Conservation (phyloP, 352 stramenopile genomes). For the Pythium chondricola region DNA sequence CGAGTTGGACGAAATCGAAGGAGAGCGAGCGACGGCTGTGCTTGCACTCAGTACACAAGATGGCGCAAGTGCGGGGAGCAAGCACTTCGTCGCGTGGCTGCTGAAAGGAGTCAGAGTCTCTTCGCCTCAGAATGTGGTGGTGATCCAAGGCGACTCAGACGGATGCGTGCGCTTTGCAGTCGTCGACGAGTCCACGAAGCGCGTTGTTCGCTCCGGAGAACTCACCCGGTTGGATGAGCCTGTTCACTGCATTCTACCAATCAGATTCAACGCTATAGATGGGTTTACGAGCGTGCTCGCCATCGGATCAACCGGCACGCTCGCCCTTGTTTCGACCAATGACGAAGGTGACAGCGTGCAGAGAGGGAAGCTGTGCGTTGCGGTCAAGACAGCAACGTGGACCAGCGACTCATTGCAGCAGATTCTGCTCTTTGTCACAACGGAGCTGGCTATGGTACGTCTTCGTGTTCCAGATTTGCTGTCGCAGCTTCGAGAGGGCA, state of each 20-base stretch:
- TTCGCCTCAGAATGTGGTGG: conserved; percentile 14
- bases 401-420: too few species aligned
- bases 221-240: conserved; percentile 10
- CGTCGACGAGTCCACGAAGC: neutral
- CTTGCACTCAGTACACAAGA: conserved; percentile 3
- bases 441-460: too few species aligned
- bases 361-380: neutral
- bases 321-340: neutral
- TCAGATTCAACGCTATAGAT: neutral
- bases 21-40: conserved; percentile 50
- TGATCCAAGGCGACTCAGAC: conserved; percentile 62
- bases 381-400: too few species aligned
- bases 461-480: too few species aligned
- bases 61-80: conserved; percentile 9
- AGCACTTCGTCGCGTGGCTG: conserved; percentile 22
- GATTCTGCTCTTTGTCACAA: too few species aligned
- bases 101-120: conserved; percentile 17
- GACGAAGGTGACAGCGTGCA: neutral
- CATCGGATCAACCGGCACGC: neutral
- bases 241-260: neutral
- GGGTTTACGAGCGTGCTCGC: neutral
- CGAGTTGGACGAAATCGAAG: conserved; percentile 56
- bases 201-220: neutral
- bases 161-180: conserved; percentile 36
- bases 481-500: too few species aligned